These are phyloP conservation scores for Inga oerstediana DNA, from an alignment of 306 rosid species.

Conservation along the genomic window DNA sequence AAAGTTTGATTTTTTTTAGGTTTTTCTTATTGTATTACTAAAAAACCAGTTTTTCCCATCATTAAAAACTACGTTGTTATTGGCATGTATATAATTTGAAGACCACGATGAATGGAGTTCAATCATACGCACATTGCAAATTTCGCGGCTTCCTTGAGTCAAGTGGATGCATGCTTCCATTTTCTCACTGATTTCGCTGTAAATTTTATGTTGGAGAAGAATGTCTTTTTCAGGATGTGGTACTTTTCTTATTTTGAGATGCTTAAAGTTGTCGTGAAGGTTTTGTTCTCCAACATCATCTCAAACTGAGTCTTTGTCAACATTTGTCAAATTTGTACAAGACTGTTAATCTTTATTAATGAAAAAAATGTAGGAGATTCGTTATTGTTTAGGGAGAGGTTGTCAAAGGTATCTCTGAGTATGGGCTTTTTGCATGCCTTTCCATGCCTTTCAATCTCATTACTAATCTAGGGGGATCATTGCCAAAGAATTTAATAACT, in stretches of 20 bases:
- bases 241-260: conserved; percentile 1
- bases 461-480: too few relatives aligned
- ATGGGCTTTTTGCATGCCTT: background rate
- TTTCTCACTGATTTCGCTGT: background rate
- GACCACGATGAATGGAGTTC: background rate
- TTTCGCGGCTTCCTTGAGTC: background rate
- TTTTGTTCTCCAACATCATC: background rate
- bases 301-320: background rate
- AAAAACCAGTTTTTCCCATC: background rate
- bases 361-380: background rate
- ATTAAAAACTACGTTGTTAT: background rate
- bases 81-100: background rate
- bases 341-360: background rate
- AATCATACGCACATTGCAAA: background rate
- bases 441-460: background rate
- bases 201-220: background rate
- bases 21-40: background rate
- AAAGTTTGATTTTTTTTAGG: background rate
- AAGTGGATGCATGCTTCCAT: background rate
- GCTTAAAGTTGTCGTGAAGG: conserved; percentile 13
- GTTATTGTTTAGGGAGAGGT: background rate
- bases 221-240: background rate
- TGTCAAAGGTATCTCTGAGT: background rate
- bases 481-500: background rate
- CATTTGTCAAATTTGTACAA: conserved; percentile 9